Percentiles rank a stretch among this genome's conserved stretches.
Evolutionary conservation across 2,329 filamentous ascomycete species (phyloP).

Genomic region (Epichloe coenophiala): DNA sequence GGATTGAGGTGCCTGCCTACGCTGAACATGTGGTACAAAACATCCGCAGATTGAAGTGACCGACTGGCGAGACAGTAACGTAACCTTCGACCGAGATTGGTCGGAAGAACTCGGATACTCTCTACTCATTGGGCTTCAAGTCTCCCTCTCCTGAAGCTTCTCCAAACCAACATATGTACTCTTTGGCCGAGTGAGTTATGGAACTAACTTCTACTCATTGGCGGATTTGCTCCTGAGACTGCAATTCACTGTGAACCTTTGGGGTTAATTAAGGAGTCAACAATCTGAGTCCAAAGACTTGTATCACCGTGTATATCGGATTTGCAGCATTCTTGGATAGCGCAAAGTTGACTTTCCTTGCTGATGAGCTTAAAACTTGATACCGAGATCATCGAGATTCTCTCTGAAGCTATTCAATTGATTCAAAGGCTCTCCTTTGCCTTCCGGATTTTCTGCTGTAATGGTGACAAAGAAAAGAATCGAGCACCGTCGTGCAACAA

Average conservation of each 20-base stretch:
- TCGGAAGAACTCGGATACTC: no score
- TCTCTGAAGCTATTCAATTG: constrained; percentile 3
- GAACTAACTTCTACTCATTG: no score
- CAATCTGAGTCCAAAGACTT: constrained; percentile 4
- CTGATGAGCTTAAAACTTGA: constrained; percentile 4
- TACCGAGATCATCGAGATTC: constrained; percentile 1
- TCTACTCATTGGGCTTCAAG: no score
- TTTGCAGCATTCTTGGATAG: constrained; percentile 4
- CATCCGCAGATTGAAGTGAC: no score
- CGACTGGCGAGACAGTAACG: no score
- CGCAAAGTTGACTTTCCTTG: constrained; percentile 1
- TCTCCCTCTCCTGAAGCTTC: no score
- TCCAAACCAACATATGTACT: no score
- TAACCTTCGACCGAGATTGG: no score
- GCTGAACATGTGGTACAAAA: no score
- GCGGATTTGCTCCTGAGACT: no score
- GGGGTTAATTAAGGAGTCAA: neutral
- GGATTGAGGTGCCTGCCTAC: no score
- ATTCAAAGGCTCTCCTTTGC: constrained; percentile 4
- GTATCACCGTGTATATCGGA: constrained; percentile 3
- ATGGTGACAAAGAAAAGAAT: constrained; percentile 4
- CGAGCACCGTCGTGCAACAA: constrained; percentile 6
- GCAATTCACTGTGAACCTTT: neutral
- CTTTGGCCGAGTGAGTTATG: no score
- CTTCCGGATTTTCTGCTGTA: constrained; percentile 2